These are phyloP conservation scores for Gilbertella persicaria DNA, from an alignment of 371 early-diverging fungal genomes.

Conservation along the genomic window DNA sequence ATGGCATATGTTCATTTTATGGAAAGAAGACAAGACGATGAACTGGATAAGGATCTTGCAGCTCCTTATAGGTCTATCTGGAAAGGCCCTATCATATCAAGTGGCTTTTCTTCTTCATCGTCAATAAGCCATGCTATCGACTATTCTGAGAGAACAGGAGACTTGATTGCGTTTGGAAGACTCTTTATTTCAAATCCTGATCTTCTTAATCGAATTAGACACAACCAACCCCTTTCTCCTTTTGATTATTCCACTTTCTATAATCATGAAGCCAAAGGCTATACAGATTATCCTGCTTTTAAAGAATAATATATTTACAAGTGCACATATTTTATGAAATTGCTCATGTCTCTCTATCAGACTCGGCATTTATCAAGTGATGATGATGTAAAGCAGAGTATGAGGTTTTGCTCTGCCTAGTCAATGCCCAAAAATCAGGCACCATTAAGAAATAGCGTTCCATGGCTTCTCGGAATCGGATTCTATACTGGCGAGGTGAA, in stretches of 20 bases:
- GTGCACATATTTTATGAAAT: background rate
- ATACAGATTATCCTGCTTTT: constrained; percentile 17
- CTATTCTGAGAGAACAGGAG: constrained; percentile 9
- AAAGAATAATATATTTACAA: background rate
- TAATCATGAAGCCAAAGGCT: constrained; percentile 19
- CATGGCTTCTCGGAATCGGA: constrained; percentile 93
- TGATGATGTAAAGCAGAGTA: constrained; percentile 21
- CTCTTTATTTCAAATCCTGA: constrained; percentile 28
- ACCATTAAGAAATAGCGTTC: constrained; percentile 85
- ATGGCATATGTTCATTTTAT: constrained; percentile 41
- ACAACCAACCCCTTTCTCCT: constrained; percentile 7
- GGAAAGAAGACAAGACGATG: constrained; percentile 21
- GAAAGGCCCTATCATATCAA: constrained; percentile 35
- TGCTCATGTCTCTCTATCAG: constrained; percentile 2
- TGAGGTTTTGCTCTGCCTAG: constrained; percentile 16
- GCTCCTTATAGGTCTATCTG: constrained; percentile 34
- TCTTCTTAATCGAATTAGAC: constrained; percentile 15
- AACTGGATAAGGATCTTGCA: constrained; percentile 2
- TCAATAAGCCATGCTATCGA: constrained; percentile 6
- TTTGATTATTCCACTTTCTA: constrained; percentile 23
- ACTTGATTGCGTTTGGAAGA: constrained; percentile 24
- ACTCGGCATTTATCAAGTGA: background rate
- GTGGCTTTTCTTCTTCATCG: constrained; percentile 23
- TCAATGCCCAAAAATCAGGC: constrained; percentile 63
- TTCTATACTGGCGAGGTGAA: constrained; percentile 91